These are phyloP conservation scores for Ganoderma boninense DNA, from an alignment of 1,284 basidiomycete species.

Conservation along the genomic window DNA sequence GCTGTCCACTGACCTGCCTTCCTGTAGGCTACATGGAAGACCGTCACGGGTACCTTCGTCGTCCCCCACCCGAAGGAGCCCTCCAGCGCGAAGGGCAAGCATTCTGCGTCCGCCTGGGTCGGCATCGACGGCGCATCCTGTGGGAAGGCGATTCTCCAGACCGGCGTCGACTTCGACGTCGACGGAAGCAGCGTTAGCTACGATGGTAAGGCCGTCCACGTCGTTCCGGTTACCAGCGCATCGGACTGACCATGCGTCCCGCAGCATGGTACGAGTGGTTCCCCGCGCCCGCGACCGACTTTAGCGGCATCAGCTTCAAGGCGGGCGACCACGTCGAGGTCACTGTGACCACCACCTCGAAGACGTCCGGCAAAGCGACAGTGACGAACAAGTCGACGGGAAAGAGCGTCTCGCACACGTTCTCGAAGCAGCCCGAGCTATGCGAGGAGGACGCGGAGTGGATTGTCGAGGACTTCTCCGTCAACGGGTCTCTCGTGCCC, in stretches of 20 bases:
- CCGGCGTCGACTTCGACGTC: conserved; percentile 43
- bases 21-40: conserved; percentile 37
- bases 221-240: too few species aligned
- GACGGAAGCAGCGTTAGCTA: conserved; percentile 33
- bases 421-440: conserved; percentile 42
- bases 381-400: conserved; percentile 42
- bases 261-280: conserved; percentile 50
- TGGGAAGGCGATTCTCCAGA: conserved; percentile 30
- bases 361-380: conserved; percentile 40
- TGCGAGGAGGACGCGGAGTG: conserved; percentile 42
- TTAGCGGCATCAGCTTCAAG: conserved; percentile 43
- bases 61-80: conserved; percentile 39
- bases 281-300: conserved; percentile 45
- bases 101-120: conserved; percentile 38
- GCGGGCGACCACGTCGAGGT: conserved; percentile 42
- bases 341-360: too few species aligned
- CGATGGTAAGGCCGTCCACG: conserved; percentile 12
- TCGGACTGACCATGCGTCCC: not conserved
- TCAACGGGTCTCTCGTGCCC: conserved; percentile 40
- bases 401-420: conserved; percentile 37
- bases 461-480: conserved; percentile 46
- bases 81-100: conserved; percentile 33
- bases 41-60: conserved; percentile 43
- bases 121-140: conserved; percentile 32
- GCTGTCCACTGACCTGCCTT: too few species aligned